Percentiles rank a stretch among this genome's conserved stretches.
Evolutionary conservation across 805 yeast genomes (phyloP).

Genomic region (Lachancea cidri): DNA sequence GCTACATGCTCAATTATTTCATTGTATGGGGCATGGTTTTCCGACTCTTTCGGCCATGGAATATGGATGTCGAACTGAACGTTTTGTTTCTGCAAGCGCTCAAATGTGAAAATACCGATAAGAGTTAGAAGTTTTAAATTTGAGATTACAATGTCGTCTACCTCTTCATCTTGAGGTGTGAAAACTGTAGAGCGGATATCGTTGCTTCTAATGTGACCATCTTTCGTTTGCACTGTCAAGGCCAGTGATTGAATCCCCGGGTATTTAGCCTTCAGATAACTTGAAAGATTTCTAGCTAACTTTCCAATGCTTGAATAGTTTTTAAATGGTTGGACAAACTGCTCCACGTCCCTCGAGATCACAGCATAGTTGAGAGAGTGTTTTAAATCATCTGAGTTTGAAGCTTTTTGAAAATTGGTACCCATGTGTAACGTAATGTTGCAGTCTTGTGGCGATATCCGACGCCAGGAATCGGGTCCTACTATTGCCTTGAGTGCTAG

Average conservation of each 20-base stretch:
- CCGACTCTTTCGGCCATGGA: slow-evolving; percentile 32
- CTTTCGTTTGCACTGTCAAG: slow-evolving; percentile 18
- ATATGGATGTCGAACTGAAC: slow-evolving; percentile 55
- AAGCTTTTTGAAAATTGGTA: slow-evolving; percentile 69
- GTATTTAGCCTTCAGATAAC: slow-evolving; percentile 37
- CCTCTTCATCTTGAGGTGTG: background rate
- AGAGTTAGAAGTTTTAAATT: slow-evolving; percentile 60
- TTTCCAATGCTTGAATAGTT: slow-evolving; percentile 34
- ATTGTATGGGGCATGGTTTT: slow-evolving; percentile 22
- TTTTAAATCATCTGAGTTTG: slow-evolving; percentile 72
- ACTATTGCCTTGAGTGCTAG: slow-evolving; percentile 57
- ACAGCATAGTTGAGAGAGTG: slow-evolving; percentile 88
- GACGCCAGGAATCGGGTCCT: slow-evolving; percentile 73
- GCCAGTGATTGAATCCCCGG: slow-evolving; percentile 19
- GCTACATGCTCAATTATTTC: slow-evolving; percentile 47
- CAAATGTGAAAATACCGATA: slow-evolving; percentile 93
- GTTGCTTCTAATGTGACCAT: slow-evolving; percentile 29
- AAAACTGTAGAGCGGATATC: slow-evolving; percentile 21
- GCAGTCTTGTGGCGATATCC: slow-evolving; percentile 63
- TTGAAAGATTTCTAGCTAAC: slow-evolving; percentile 44
- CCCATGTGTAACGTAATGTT: slow-evolving; percentile 51
- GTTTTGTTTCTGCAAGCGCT: slow-evolving; percentile 74
- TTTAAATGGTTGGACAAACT: slow-evolving; percentile 38
- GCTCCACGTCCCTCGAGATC: slow-evolving; percentile 59
- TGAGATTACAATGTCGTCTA: slow-evolving; percentile 33